Percentiles rank a stretch among this genome's conserved stretches.
Evolutionary conservation across 192 early-diverging fungal genomes (phyloP).

Genomic region (Obelidium mucronatum): DNA sequence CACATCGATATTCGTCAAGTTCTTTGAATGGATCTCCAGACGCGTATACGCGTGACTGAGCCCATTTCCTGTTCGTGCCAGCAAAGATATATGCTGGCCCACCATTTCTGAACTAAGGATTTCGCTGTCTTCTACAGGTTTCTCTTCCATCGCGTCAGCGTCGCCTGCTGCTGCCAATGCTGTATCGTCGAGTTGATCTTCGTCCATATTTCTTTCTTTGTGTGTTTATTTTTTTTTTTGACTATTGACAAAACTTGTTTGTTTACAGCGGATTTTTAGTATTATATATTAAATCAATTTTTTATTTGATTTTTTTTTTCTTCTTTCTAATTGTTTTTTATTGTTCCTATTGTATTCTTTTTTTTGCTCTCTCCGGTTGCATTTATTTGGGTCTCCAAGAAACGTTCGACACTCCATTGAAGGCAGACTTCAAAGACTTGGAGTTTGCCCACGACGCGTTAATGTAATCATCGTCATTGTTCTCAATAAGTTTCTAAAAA

Average conservation of each 20-base stretch:
- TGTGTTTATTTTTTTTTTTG: neutral
- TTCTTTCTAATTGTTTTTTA: neutral
- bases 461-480: conserved; percentile 66
- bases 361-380: neutral
- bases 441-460: conserved; percentile 65
- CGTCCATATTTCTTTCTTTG: neutral
- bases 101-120: conserved; percentile 48
- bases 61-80: conserved; percentile 60
- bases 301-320: neutral
- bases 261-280: neutral
- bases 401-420: conserved; percentile 53
- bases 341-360: too few relatives aligned
- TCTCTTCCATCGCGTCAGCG: neutral
- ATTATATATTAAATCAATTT: neutral
- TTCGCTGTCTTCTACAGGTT: conserved; percentile 10
- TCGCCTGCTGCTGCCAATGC: neutral
- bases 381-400: conserved; percentile 38
- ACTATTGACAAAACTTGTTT: conserved; percentile 14
- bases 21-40: conserved; percentile 52
- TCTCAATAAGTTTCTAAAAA: conserved; percentile 55
- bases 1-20: conserved; percentile 51
- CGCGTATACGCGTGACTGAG: conserved; percentile 61
- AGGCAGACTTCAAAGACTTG: conserved; percentile 57
- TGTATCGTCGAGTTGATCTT: neutral
- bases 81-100: conserved; percentile 49